Base-by-base conservation (phyloP, 1,284 basidiomycete genomes). In the Tilletia setariae region DNA sequence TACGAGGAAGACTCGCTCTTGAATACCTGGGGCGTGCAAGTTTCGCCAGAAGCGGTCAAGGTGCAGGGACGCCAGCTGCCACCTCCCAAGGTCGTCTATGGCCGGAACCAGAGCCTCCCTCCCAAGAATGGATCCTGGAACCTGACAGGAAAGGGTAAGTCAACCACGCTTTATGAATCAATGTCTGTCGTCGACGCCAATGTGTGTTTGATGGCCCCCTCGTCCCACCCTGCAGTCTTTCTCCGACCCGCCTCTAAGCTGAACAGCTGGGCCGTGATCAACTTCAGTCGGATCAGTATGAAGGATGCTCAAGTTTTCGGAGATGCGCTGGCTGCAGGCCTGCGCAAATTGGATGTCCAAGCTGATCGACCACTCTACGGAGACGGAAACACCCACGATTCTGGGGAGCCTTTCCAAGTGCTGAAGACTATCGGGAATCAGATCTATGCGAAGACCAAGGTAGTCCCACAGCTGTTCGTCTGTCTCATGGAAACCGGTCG, bases 1-100 rank as follows among this genome's bases (percentile, higher is more conserved):
- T 77, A 75, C 67, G 77, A 78, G 62, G 47, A 30, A 28, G 71
- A 70, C 35, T 65, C 63, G 19, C 43, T 66, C 53, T 61, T 77
- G 19, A 43, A 74, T 28, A 72, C 77, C 4, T 86, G 85, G 85
- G 84, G 83, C 3, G 64, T 86, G 64, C 74, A 83, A 44, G 79
- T 85, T 46, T 69, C 80, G 8, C 62, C 40, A 0, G 25, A 74
- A 7, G 83, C 84, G 73, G 70, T 80, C 75, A 71, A 28, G 46
- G 72, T 82, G 2, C 51, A 79, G 23, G 85, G 83, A 2, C 78
- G 84, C 1, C 74, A 84, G 19, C 75, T 85, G 28, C 44, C 66
- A 4, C 81, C 82, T 3, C 81, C 70, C 66, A 69, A 73, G 74
- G 74, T 75, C 66, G 35, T 76, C 72, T 78, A 78, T 42, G 70